Evolutionary conservation across 371 early-diverging fungal species (phyloP).

Genomic region (Catenaria anguillulae): DNA sequence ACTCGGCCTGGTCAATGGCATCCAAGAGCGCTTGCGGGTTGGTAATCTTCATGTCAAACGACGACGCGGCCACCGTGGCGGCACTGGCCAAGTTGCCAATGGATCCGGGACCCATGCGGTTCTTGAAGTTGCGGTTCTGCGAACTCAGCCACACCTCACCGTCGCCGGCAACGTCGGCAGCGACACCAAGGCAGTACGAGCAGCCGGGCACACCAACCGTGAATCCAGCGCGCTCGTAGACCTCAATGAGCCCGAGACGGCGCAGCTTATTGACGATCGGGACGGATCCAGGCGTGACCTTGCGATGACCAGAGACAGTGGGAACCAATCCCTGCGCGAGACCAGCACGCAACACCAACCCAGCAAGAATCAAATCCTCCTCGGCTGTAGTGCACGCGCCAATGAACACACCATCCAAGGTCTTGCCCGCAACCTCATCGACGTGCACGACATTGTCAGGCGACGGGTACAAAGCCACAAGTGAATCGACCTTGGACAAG

Average conservation of each 20-base stretch:
- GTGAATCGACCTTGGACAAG: slow-evolving; percentile 44
- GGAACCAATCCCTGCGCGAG: slow-evolving; percentile 47
- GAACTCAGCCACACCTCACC: slow-evolving; percentile 64
- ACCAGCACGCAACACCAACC: slow-evolving; percentile 52
- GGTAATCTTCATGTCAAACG: slow-evolving; percentile 51
- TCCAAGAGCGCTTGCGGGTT: slow-evolving; percentile 49
- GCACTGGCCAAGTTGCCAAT: slow-evolving; percentile 60
- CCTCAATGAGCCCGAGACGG: slow-evolving; percentile 47
- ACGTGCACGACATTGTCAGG: slow-evolving; percentile 60
- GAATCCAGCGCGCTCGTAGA: slow-evolving; percentile 59
- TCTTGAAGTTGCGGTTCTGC: slow-evolving; percentile 67
- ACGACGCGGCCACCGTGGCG: slow-evolving; percentile 64
- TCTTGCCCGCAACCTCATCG: slow-evolving; percentile 35
- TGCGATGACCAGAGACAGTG: slow-evolving; percentile 40
- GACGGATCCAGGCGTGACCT: slow-evolving; percentile 64
- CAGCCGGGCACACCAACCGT: slow-evolving; percentile 64
- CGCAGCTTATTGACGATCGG: slow-evolving; percentile 61
- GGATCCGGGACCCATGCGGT: slow-evolving; percentile 58
- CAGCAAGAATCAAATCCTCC: slow-evolving; percentile 61
- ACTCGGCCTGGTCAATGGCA: slow-evolving; percentile 39
- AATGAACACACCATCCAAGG: slow-evolving; percentile 58
- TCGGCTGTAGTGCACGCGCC: slow-evolving; percentile 73
- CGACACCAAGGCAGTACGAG: slow-evolving; percentile 64
- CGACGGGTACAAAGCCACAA: slow-evolving; percentile 53
- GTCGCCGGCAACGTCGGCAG: slow-evolving; percentile 57